Base-by-base conservation (phyloP, 441 rosid species). In the Eruca vesicaria region DNA sequence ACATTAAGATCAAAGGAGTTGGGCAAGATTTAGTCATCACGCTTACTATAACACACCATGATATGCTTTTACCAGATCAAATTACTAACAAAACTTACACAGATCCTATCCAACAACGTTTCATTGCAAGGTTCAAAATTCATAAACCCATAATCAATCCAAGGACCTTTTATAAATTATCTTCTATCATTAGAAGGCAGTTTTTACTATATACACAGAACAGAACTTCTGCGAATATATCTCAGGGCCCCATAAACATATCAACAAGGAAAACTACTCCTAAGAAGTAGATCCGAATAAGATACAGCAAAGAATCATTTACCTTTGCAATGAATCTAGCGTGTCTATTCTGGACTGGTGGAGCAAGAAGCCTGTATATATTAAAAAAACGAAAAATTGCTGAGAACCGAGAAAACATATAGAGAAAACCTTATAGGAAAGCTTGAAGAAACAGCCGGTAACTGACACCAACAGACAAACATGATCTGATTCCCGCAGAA, bases 351-450 rank as follows among this genome's bases (percentile, higher is more conserved):
- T 81, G 86, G 43, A 28, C 82, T 55, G 65, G 71, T 38, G 76
- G 72, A 73, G 83, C 77, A 55, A 86, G 85, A 58, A 67, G 66
- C 88, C 98, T 92, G 92, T 89, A 89, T 29, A 53, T 1, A 65
- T 6, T 32, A 18, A 41, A 0, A 43, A 38, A 21, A 60, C 5
- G 50, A 43, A 43, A 15, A 12, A 7, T 14, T 11, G 20, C 43
- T 75, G 68, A 45, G 38, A 75, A 35, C 56, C n/a, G 48, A 60
- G 35, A 68, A 50, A 33, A 33, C 1, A 10, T 52, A 11, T 19
- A 16, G 43, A 9, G 72, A 59, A 6, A 67, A 60, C 60, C 41
- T 23, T 75, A 12, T n/a, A 50, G 32, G 55, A 61, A 56, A 48
- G 76, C 63, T 64, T 38, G 16, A 64, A 67, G 76, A 41, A 71